phyloP scores from a whole-genome alignment of 176 grass and related monocot genomes.

The Cymbopogon citratus region DNA sequence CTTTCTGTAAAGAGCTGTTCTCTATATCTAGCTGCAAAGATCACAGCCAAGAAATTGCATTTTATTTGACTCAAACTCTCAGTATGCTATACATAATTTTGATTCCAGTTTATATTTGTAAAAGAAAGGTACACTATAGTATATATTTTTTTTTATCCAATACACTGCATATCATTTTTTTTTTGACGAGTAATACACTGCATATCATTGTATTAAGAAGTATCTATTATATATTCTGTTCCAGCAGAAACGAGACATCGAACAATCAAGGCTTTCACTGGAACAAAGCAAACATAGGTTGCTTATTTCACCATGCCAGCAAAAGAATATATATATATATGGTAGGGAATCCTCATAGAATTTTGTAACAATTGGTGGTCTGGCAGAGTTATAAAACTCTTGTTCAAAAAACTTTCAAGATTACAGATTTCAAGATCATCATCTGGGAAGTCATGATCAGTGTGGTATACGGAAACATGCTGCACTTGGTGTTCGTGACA shows the following conservation, averaged over 20 bases:
- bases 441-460: neutral
- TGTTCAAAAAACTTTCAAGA: neutral
- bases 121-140: neutral
- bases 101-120: conserved; percentile 18
- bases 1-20: conserved; percentile 81
- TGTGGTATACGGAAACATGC: neutral
- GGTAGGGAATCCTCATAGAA: neutral
- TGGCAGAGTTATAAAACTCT: neutral
- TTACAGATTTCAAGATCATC: neutral
- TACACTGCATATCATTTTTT: neutral
- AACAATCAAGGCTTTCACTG: neutral
- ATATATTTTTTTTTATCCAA: neutral
- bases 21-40: conserved; percentile 89
- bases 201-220: neutral
- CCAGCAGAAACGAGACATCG: neutral
- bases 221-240: neutral
- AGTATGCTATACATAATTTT: conserved; percentile 5
- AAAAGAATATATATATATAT: neutral
- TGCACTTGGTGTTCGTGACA: neutral
- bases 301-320: neutral
- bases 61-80: neutral
- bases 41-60: conserved; percentile 11
- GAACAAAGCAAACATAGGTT: neutral
- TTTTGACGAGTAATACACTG: neutral
- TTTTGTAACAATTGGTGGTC: neutral